Base-by-base conservation (phyloP, 2,329 filamentous ascomycete species). In the Tolypocladium inflatum region DNA sequence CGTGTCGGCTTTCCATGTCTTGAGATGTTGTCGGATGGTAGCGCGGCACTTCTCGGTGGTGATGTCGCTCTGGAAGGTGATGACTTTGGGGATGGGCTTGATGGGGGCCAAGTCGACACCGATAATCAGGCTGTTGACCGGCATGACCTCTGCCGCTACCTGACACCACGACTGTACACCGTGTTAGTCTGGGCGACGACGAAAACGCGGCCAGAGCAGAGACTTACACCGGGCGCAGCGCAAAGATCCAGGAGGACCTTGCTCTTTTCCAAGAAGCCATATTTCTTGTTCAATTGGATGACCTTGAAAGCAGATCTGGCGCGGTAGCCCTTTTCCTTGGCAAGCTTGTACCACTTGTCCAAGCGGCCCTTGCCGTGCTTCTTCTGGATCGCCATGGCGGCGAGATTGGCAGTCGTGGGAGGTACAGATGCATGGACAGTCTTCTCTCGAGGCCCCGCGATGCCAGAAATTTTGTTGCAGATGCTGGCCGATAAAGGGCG, bases 281-380 rank as follows among this genome's bases (percentile, higher is more conserved):
- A 99, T 73, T 97, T 97, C 77, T 97, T 97, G 79, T 99, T 99
- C 67, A 99, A 79, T 74, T 99, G 93, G 65, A 99, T 93, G 66
- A 99, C 78, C 78, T 99, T 99, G 83, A 97, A 97, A 58, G 94
- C 92, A 66, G 94, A 92, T 82, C 94, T 85, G 61, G 94, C 93
- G 68, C 94, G 83, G 72, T 97, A 99, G 62, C 94, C 94, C 75
- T 97, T 97, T 74, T 99, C 94, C 76, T 99, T 99, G 61, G 94
- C 94, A 68, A 97, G 86, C 72, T 92, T 93, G 77, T 97, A 99
- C 90, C 92, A 97, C 76, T 97, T 97, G 76, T 99, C 94, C 69
- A 97, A 82, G 84, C 93, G 92, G 75, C 93, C 93, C 79, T 97
- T 97, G 77, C 91, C 93, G 78, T 96, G 89, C 83, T 97, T 97